Evolutionary conservation across 2,329 filamentous ascomycete species (phyloP).

Genomic region (Magnaporthiopsis incrustans): DNA sequence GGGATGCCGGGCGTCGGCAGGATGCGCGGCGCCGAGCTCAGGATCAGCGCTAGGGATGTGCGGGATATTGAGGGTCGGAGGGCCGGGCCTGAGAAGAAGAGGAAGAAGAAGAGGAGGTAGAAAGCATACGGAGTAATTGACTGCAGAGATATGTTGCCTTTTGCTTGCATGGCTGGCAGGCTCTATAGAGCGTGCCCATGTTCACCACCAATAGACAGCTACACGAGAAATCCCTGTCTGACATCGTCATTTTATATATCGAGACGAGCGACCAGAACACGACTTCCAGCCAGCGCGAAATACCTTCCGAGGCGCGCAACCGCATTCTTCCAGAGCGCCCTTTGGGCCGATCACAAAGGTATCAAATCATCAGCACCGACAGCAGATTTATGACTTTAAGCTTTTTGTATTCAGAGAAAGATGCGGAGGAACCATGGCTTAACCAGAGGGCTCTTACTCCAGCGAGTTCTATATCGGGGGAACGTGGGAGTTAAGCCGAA

Average conservation of each 20-base stretch:
- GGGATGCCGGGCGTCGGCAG: slow-evolving; percentile 73
- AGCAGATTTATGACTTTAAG: not conserved
- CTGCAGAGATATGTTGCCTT: no score
- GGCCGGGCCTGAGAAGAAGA: slow-evolving; percentile 19
- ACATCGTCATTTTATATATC: no score
- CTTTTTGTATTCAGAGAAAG: not conserved
- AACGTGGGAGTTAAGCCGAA: not conserved
- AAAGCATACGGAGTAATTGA: slow-evolving; percentile 14
- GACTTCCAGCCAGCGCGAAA: no score
- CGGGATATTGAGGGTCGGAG: slow-evolving; percentile 54
- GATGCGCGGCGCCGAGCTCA: slow-evolving; percentile 72
- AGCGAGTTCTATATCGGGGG: not conserved
- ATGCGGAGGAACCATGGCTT: not conserved
- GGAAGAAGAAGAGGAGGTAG: slow-evolving; percentile 27
- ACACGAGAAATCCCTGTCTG: no score
- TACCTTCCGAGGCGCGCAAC: no score
- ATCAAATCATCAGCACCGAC: no score
- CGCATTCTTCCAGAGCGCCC: no score
- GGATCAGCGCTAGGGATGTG: slow-evolving; percentile 70
- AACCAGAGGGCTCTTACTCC: not conserved
- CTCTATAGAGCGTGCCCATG: no score
- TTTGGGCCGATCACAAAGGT: no score
- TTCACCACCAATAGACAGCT: no score
- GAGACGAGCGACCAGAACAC: no score
- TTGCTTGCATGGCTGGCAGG: no score